These are phyloP conservation scores for Fusarium caatingaense DNA, from an alignment of 2,329 filamentous ascomycete genomes.

Conservation along the genomic window DNA sequence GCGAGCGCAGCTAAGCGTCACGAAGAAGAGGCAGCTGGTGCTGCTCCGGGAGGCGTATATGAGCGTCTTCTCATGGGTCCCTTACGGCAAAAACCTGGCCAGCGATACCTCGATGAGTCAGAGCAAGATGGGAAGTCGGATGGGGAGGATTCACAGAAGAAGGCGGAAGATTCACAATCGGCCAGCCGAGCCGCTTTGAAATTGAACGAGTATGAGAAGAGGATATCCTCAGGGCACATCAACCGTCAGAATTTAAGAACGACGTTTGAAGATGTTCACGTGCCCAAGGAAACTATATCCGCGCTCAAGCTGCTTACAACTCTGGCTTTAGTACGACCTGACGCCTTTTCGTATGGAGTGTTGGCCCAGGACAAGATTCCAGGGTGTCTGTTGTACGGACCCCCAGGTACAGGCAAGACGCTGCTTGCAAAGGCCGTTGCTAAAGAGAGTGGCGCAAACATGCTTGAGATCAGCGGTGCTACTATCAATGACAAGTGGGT, in stretches of 20 bases:
- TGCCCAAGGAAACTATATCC: slow-evolving; percentile 82
- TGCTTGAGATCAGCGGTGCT: slow-evolving; percentile 89
- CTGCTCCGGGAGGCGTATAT: slow-evolving; percentile 44
- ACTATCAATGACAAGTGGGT: slow-evolving; percentile 97
- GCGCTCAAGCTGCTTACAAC: slow-evolving; percentile 90
- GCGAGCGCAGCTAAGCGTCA: slow-evolving; percentile 49
- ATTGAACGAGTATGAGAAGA: slow-evolving; percentile 83
- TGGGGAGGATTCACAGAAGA: slow-evolving; percentile 45
- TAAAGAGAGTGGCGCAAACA: slow-evolving; percentile 74
- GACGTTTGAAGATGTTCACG: slow-evolving; percentile 89
- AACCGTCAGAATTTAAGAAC: slow-evolving; percentile 84
- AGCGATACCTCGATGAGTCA: slow-evolving; percentile 48
- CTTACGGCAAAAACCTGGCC: slow-evolving; percentile 48
- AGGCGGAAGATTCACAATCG: slow-evolving; percentile 47
- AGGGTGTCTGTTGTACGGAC: slow-evolving; percentile 87
- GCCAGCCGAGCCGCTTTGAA: slow-evolving; percentile 51
- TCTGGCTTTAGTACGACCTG: slow-evolving; percentile 85
- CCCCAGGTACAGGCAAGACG: slow-evolving; percentile 83
- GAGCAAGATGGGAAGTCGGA: slow-evolving; percentile 41
- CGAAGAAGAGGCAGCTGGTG: slow-evolving; percentile 36
- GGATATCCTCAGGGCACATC: slow-evolving; percentile 83
- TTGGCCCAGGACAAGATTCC: slow-evolving; percentile 91
- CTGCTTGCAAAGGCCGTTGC: slow-evolving; percentile 76
- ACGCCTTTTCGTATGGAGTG: slow-evolving; percentile 96
- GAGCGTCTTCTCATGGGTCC: slow-evolving; percentile 51